A percentile compares a stretch with the other conserved stretches of the same genome.
phyloP scores from a whole-genome alignment of 306 rosid species.

The Ormosia emarginata region DNA sequence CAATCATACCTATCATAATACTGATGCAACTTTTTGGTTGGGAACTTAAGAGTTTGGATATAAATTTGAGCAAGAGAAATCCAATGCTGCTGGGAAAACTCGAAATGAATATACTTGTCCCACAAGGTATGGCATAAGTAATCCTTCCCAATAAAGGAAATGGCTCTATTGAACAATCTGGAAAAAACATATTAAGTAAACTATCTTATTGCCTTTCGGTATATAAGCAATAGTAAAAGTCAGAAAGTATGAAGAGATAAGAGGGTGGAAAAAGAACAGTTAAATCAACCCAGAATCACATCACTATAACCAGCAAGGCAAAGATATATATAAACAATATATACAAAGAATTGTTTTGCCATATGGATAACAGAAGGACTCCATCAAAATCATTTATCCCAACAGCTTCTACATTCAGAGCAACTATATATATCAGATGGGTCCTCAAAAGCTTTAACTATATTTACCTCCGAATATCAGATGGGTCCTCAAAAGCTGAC shows the following conservation, averaged over 20 bases:
- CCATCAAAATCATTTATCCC: conserved; percentile 3
- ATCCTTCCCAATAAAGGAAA: conserved; percentile 86
- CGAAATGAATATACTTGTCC: conserved; percentile 85
- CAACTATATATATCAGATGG: background rate
- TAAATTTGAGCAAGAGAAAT: conserved; percentile 64
- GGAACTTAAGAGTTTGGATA: conserved; percentile 75
- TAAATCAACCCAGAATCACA: background rate
- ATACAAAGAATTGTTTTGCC: background rate
- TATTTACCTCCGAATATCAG: conserved; percentile 74
- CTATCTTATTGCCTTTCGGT: conserved; percentile 12
- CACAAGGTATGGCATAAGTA: conserved; percentile 70
- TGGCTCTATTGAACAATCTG: conserved; percentile 76
- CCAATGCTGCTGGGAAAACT: conserved; percentile 82
- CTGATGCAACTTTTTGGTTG: conserved; percentile 70
- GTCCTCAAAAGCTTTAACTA: background rate
- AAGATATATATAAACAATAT: background rate
- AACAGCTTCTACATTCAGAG: background rate
- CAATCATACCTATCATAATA: conserved; percentile 60
- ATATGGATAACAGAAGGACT: background rate
- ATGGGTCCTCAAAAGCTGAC: conserved; percentile 71
- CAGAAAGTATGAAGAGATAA: conserved; percentile 6
- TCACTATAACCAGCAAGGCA: background rate
- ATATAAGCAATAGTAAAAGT: conserved; percentile 10
- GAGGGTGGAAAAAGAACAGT: background rate
- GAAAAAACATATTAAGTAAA: conserved; percentile 20